Conservation (phyloP, 1,284 basidiomycete species). For the Acaromyces ingoldii region DNA sequence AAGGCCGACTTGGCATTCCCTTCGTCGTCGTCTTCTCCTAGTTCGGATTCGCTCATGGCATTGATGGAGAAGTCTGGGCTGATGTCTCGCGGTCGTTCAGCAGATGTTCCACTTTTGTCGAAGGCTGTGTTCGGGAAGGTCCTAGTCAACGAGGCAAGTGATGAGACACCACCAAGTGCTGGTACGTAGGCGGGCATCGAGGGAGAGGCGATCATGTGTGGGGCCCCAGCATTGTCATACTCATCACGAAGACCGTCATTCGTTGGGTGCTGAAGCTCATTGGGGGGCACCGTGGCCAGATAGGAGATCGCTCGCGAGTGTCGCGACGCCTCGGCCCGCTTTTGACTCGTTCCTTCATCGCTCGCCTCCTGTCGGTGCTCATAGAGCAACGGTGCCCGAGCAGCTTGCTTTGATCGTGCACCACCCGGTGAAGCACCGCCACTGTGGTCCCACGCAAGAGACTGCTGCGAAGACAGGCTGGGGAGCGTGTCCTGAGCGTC, state of each 20-base stretch:
- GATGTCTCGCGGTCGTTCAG: conserved; percentile 16
- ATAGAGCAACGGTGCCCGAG: conserved; percentile 11
- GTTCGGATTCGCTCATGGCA: conserved; percentile 32
- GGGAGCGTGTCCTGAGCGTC: background rate
- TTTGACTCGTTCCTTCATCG: no score
- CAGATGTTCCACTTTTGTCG: conserved; percentile 2
- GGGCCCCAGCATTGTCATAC: no score
- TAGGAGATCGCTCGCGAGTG: conserved; percentile 46
- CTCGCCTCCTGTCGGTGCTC: background rate
- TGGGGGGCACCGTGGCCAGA: conserved; percentile 11
- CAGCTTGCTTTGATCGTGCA: background rate
- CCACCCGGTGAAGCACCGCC: background rate
- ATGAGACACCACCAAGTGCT: conserved; percentile 17
- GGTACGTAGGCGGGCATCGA: background rate
- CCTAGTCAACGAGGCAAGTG: conserved; percentile 15
- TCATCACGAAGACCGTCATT: no score
- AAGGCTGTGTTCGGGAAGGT: background rate
- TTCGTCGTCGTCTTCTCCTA: conserved; percentile 1
- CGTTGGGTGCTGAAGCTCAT: no score
- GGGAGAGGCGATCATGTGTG: background rate
- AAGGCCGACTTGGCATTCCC: no score
- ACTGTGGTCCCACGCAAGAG: background rate
- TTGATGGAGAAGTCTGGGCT: conserved; percentile 36
- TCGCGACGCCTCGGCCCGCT: conserved; percentile 15
- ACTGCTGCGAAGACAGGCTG: background rate